Evolutionary conservation across 768 basidiomycete species (phyloP).

Genomic region (Leccinum aurantiacum): DNA sequence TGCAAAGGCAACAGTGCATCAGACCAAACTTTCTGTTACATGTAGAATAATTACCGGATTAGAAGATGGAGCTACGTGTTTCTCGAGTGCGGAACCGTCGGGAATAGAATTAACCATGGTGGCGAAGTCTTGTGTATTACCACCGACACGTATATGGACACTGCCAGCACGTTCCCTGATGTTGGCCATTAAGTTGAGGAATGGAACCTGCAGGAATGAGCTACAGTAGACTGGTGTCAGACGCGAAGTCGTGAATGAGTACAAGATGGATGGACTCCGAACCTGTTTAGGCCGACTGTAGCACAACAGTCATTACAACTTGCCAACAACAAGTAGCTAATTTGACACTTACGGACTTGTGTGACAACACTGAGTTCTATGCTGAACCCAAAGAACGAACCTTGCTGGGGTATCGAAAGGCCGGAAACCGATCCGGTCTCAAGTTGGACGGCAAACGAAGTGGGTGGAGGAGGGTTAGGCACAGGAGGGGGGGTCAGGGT

Average conservation of each 20-base stretch:
- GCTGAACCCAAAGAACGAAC: conserved; percentile 73
- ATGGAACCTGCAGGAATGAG: conserved; percentile 54
- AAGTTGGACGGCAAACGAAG: conserved; percentile 44
- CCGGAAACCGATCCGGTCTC: conserved; percentile 28
- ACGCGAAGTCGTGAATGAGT: neutral
- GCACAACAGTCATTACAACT: neutral
- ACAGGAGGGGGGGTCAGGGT: conserved; percentile 49
- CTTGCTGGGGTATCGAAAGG: conserved; percentile 44
- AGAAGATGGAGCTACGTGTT: conserved; percentile 36
- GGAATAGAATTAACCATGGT: conserved; percentile 48
- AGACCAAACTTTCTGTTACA: neutral
- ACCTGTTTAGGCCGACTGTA: conserved; percentile 24
- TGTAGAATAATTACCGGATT: conserved; percentile 38
- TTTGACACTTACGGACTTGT: conserved; percentile 30
- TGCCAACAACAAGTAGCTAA: neutral
- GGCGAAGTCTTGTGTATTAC: conserved; percentile 75
- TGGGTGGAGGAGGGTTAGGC: conserved; percentile 44
- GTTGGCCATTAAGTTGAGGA: conserved; percentile 79
- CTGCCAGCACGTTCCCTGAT: conserved; percentile 60
- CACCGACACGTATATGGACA: conserved; percentile 70
- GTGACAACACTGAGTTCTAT: conserved; percentile 74
- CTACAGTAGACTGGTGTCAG: conserved; percentile 28
- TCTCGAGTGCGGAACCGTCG: conserved; percentile 50
- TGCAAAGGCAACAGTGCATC: neutral
- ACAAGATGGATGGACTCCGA: neutral